Percentiles rank a stretch among this genome's conserved stretches.
These are phyloP conservation scores for Chaetomium fimeti DNA, from an alignment of 495 filamentous ascomycete genomes.

Conservation along the genomic window DNA sequence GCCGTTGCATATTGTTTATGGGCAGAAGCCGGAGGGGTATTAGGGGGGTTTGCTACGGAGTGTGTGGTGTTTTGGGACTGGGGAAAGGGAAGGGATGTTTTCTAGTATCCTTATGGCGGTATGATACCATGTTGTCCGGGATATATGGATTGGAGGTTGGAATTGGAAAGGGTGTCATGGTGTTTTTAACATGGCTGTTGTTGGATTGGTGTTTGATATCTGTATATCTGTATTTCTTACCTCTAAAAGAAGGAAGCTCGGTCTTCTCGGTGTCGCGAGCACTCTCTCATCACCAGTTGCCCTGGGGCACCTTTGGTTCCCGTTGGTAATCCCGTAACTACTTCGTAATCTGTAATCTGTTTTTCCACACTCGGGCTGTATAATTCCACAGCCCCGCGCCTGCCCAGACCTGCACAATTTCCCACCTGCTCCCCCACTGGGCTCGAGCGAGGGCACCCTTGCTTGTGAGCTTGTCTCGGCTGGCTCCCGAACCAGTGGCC, in stretches of 20 bases:
- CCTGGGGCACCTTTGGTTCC: too few species aligned
- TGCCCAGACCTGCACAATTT: background rate
- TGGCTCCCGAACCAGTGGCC: slow-evolving; percentile 6
- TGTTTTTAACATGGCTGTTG: background rate
- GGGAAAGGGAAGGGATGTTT: background rate
- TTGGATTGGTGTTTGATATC: background rate
- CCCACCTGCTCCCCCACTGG: too few species aligned
- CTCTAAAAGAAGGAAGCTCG: background rate
- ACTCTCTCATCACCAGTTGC: too few species aligned
- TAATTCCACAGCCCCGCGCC: too few species aligned
- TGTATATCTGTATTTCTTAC: too few species aligned
- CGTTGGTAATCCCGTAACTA: too few species aligned
- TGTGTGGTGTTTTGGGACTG: background rate
- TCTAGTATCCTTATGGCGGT: background rate
- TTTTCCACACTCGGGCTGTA: too few species aligned
- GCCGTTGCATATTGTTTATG: slow-evolving; percentile 52
- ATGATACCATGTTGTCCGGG: background rate
- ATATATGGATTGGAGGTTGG: background rate
- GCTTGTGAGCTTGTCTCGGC: slow-evolving; percentile 1
- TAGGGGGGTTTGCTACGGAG: background rate
- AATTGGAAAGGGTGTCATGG: background rate
- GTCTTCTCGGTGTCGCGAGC: too few species aligned
- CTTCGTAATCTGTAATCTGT: too few species aligned
- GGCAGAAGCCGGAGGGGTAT: slow-evolving; percentile 43
- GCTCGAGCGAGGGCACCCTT: background rate